These are phyloP conservation scores for Mortierella sp. DNA, from an alignment of 371 early-diverging fungal genomes.

Conservation along the genomic window DNA sequence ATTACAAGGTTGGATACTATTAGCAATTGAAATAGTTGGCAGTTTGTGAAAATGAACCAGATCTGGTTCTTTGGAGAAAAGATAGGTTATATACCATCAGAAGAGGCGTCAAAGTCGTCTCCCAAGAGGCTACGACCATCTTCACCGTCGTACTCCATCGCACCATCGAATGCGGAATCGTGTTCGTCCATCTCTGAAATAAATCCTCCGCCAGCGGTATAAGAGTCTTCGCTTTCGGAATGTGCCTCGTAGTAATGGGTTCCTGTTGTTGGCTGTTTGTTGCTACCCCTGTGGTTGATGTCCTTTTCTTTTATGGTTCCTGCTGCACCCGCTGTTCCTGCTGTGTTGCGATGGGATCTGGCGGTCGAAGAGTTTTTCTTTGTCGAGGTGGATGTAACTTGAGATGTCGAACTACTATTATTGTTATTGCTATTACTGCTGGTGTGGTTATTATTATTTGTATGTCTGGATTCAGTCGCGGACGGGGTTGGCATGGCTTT, in stretches of 20 bases:
- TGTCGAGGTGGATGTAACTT: constrained; percentile 11
- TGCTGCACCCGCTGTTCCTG: not conserved
- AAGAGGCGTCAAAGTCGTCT: constrained; percentile 55
- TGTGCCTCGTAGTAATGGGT: constrained; percentile 12
- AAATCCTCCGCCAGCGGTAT: constrained; percentile 41
- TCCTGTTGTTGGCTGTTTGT: constrained; percentile 17
- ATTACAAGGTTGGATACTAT: not conserved
- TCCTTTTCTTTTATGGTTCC: constrained; percentile 8
- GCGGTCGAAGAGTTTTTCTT: constrained; percentile 23
- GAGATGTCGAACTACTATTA: not conserved
- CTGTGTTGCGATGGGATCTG: constrained; percentile 15
- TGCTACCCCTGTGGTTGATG: constrained; percentile 7
- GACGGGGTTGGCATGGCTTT: constrained; percentile 38
- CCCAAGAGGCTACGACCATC: constrained; percentile 53
- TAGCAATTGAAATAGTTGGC: not conserved
- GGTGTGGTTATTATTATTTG: constrained; percentile 16
- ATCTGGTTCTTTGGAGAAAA: not conserved
- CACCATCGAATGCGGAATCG: constrained; percentile 53
- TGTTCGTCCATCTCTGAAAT: constrained; percentile 57
- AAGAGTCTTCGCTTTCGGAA: constrained; percentile 49
- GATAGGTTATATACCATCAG: constrained; percentile 37
- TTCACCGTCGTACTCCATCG: constrained; percentile 54
- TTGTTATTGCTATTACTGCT: constrained; percentile 2
- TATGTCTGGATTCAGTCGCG: constrained; percentile 33
- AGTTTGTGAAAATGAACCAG: not conserved